Evolutionary conservation across 2,329 filamentous ascomycete species (phyloP), one percentile per base, ranked within the genome.

Genomic region (Nemania abortiva): DNA sequence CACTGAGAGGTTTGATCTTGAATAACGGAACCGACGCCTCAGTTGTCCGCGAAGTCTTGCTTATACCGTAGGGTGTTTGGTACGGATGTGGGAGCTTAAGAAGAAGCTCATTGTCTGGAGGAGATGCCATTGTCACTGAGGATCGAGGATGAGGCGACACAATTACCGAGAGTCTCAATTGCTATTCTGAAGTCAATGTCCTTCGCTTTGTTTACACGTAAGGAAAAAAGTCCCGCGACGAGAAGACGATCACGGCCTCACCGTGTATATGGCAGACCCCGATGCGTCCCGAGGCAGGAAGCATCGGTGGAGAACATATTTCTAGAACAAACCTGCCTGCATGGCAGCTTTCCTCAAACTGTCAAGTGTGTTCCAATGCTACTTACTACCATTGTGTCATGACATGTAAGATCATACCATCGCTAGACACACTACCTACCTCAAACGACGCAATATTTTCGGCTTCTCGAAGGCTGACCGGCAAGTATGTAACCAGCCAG

Each of bases 61-160:
- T 77, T 50, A 86, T 73, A 9, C 78, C 74, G 76, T 85, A 86
- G 62, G 84, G 81, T 45, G 82, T 82, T 49, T 82, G 80, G 76
- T 86, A 86, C 1, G 84, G 84, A 72, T 86, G 83, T 63, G 84
- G 84, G 42, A 86, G 83, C 79, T 82, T 83, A 73, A 86, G 75
- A 64, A 85, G 74, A 24, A 79, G 80, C 72, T 84, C 81, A 65
- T 79, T 74, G 9, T 74, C 62, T 52, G 73, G 69, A 49, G 73
- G 50, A 24, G 69, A 57, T 37, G 74, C 67, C 76, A 78, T 79
- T 63, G 59, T 65, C 66, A 53, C 37, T 60, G 15, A 11, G 18
- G 20, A 20, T 22, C 11, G 15, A 50, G 31, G 31, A 39, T 27
- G n/a, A 22, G 61, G 54, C 20, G 11, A 27, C 18, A 42, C 18